A percentile compares a stretch with the other conserved stretches of the same genome.
phyloP scores from a whole-genome alignment of 768 basidiomycete genomes.

The Boletellus ananiceps region DNA sequence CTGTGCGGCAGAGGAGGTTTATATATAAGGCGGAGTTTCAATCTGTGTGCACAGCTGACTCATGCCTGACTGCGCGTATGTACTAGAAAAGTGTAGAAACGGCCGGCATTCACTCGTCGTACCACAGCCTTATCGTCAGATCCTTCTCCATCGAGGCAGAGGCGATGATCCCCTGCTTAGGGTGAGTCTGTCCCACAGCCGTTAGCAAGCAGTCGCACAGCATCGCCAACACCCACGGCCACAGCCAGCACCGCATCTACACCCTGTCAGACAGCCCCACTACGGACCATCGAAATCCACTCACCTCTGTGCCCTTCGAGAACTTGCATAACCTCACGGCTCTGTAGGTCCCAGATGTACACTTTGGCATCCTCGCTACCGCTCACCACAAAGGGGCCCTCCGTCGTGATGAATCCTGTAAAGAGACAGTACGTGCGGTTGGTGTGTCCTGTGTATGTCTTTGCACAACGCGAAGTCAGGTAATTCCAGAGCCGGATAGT shows the following conservation, averaged over 20 bases:
- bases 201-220: neutral
- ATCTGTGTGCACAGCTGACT: constrained; percentile 5
- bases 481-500: constrained; percentile 94
- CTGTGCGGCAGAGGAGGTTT: neutral
- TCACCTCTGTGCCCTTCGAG: constrained; percentile 79
- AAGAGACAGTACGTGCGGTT: constrained; percentile 83
- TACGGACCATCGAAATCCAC: constrained; percentile 5
- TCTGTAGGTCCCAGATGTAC: constrained; percentile 88
- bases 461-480: constrained; percentile 84
- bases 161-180: constrained; percentile 68
- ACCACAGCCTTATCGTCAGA: constrained; percentile 79
- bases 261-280: neutral
- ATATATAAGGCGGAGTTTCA: constrained; percentile 20
- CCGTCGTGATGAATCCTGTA: constrained; percentile 55
- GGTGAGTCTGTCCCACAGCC: constrained; percentile 58
- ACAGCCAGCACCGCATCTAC: constrained; percentile 70
- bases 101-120: constrained; percentile 35
- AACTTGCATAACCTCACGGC: constrained; percentile 66
- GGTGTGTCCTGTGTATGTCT: constrained; percentile 84
- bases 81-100: constrained; percentile 5
- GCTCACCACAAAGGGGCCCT: constrained; percentile 69
- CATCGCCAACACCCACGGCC: constrained; percentile 46
- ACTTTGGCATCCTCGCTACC: constrained; percentile 90
- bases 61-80: neutral
- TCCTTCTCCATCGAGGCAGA: constrained; percentile 92